Base-by-base conservation (phyloP, 768 basidiomycete species). In the Gloeophyllum trabeum region DNA sequence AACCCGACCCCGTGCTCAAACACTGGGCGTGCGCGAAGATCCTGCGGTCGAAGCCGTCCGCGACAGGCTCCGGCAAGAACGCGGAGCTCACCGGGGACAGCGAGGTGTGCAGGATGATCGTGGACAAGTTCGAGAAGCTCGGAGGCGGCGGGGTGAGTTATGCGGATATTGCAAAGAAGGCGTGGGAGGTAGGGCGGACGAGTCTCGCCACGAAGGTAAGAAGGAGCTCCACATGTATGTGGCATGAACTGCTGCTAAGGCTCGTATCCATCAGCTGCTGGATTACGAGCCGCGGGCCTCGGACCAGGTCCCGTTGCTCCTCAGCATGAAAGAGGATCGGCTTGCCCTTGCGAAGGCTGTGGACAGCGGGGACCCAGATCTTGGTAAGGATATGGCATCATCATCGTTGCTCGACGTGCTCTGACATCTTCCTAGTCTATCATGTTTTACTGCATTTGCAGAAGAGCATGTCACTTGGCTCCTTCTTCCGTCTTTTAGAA, bases 21-120 rank as follows among this genome's bases (percentile, higher is more conserved):
- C 94, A 98, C 55, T 99, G 96, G 96, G 96, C 96, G 1, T 81
- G 79, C 45, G 83, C 89, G 1, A 94, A 96, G 60, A 96, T 99
- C 44, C 59, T 77, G 38, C 76, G 74, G 13, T 79, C 88, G 7
- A 76, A 77, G 46, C 67, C 81, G 0, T 66, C 75, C 0, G 60
- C 73, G 1, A 67, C 71, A 20, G 75, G 70, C 14, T 56, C 69
- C 7, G 73, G 70, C 4, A 61, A 65, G 42, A 75, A 79, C 43
- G 63, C 64, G 3, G 79, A 79, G 10, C 62, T 78, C 10, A 64
- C 63, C 16, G 80, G 75, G 18, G 92, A 96, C 49, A 82, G 82
- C 26, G 80, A 79, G 34, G 67, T 94, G 7, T 92, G 90, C 54
- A 67, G 67, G 38, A 60, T 76, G 44, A 94, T 99, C 45, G 92